Evolutionary conservation across 2,329 filamentous ascomycete species (phyloP).

Genomic region (Xylariaceae sp.): DNA sequence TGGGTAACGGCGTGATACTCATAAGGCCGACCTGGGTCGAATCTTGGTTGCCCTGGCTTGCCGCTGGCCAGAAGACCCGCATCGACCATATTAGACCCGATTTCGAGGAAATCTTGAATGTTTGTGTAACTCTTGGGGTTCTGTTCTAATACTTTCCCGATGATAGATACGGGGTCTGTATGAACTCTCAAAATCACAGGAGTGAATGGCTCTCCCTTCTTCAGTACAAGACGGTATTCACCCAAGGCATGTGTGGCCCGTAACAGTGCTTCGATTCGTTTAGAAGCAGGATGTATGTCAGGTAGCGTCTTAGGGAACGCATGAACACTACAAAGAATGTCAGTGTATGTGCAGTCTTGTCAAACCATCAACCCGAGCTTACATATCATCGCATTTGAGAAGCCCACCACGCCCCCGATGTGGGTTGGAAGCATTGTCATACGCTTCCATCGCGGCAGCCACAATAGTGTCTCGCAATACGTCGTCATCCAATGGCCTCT

Average conservation of each 20-base stretch:
- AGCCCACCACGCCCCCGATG: constrained; percentile 77
- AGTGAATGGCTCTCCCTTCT: constrained; percentile 79
- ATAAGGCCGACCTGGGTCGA: constrained; percentile 34
- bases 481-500: constrained; percentile 55
- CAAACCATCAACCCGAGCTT: constrained; percentile 39
- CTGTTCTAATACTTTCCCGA: constrained; percentile 76
- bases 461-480: constrained; percentile 66
- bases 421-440: constrained; percentile 83
- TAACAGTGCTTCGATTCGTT: constrained; percentile 67
- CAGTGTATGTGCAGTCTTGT: background rate
- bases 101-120: constrained; percentile 73
- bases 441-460: constrained; percentile 69
- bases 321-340: constrained; percentile 55
- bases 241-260: constrained; percentile 76
- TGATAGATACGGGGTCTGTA: constrained; percentile 73
- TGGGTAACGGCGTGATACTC: constrained; percentile 54
- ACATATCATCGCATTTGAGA: constrained; percentile 80
- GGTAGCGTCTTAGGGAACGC: constrained; percentile 66
- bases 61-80: constrained; percentile 55
- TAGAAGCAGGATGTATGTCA: constrained; percentile 55
- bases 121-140: constrained; percentile 77
- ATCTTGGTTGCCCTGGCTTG: constrained; percentile 39
- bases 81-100: constrained; percentile 70
- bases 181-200: constrained; percentile 80
- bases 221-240: constrained; percentile 77